Percentiles rank a stretch among this genome's conserved stretches.
These are phyloP conservation scores for Phialemonium atrogriseum DNA, from an alignment of 2,329 filamentous ascomycete species.

Conservation along the genomic window DNA sequence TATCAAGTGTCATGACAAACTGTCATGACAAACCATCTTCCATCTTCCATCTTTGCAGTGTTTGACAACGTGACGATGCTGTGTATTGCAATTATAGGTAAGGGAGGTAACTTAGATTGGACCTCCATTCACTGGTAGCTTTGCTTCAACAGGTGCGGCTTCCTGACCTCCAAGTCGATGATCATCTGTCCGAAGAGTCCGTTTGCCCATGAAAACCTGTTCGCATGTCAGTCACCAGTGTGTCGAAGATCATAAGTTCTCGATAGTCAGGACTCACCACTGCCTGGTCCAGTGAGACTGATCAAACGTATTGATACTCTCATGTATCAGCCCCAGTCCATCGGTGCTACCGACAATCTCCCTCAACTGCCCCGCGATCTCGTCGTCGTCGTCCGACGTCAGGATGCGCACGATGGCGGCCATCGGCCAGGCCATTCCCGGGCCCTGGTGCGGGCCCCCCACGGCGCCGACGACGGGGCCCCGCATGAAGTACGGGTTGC, in stretches of 20 bases:
- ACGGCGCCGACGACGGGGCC: constrained; percentile 43
- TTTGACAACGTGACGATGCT: neutral
- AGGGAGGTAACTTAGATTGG: too few relatives aligned
- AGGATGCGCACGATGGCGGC: constrained; percentile 70
- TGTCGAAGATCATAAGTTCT: too few relatives aligned
- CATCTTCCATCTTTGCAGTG: neutral
- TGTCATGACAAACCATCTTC: neutral
- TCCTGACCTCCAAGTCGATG: constrained; percentile 62
- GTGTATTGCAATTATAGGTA: neutral
- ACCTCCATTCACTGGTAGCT: constrained; percentile 32
- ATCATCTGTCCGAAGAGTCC: constrained; percentile 80
- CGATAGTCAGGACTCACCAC: constrained; percentile 30
- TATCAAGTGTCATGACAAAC: too few relatives aligned
- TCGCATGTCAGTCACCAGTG: constrained; percentile 5
- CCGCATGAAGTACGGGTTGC: constrained; percentile 62
- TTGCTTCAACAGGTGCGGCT: constrained; percentile 42
- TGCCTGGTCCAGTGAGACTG: constrained; percentile 33
- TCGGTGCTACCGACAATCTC: constrained; percentile 61
- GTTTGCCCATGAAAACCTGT: constrained; percentile 88
- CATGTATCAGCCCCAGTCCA: constrained; percentile 70
- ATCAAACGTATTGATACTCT: constrained; percentile 64
- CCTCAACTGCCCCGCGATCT: constrained; percentile 60
- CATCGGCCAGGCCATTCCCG: constrained; percentile 83
- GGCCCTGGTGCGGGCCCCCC: constrained; percentile 44
- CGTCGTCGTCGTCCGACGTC: constrained; percentile 66